Percentiles rank a stretch among this genome's conserved stretches.
These are phyloP conservation scores for Candida sakaeoensis DNA, from an alignment of 805 yeast species.

Conservation along the genomic window DNA sequence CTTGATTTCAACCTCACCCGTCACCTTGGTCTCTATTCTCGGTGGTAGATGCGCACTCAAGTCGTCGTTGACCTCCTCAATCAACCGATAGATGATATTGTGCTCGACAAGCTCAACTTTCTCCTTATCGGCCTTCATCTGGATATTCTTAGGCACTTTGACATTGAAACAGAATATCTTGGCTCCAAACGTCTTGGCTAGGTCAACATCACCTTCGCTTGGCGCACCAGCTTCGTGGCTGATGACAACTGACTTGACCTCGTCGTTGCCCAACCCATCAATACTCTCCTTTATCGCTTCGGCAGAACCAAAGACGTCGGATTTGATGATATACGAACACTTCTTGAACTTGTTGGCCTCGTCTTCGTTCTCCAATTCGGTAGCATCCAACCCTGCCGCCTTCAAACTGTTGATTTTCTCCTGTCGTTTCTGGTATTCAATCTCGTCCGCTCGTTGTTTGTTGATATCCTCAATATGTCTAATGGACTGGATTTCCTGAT, in stretches of 20 bases:
- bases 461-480: slow-evolving; percentile 69
- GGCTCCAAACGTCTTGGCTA: slow-evolving; percentile 49
- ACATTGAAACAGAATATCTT: slow-evolving; percentile 76
- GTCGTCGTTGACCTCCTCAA: slow-evolving; percentile 74
- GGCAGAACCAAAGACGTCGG: slow-evolving; percentile 92
- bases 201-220: slow-evolving; percentile 38
- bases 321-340: slow-evolving; percentile 67
- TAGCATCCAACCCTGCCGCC: slow-evolving; percentile 55
- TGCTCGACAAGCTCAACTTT: slow-evolving; percentile 60
- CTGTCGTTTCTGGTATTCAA: slow-evolving; percentile 48
- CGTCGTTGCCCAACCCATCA: slow-evolving; percentile 79
- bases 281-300: slow-evolving; percentile 89
- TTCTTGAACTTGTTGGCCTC: slow-evolving; percentile 21
- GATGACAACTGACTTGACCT: slow-evolving; percentile 67
- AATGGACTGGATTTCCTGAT: slow-evolving; percentile 51
- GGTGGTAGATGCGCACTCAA: slow-evolving; percentile 63
- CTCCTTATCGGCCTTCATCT: slow-evolving; percentile 51
- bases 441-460: slow-evolving; percentile 54
- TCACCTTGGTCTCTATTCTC: slow-evolving; percentile 57
- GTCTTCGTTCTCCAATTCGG: slow-evolving; percentile 36
- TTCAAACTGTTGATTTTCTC: slow-evolving; percentile 55
- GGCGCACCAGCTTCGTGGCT: slow-evolving; percentile 80
- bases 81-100: slow-evolving; percentile 81
- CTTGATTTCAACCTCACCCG: slow-evolving; percentile 66
- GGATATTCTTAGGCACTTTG: slow-evolving; percentile 60